Evolutionary conservation across 129 eudicot species (phyloP), one percentile per base, ranked within the genome.

Genomic region (Oenanthe sinensis): DNA sequence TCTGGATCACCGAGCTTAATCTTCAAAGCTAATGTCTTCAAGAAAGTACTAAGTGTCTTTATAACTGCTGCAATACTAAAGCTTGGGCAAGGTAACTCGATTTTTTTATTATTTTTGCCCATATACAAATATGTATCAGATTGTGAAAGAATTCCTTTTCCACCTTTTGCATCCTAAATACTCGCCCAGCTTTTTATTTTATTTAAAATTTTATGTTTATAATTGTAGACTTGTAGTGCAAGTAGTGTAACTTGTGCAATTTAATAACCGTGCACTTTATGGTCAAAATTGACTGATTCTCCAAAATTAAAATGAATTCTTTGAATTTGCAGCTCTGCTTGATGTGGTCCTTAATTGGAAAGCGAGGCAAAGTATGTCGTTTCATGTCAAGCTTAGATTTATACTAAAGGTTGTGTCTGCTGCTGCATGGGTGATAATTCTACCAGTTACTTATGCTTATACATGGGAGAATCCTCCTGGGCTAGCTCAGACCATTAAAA

Each of bases 391-490:
- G 80, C 82, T 96, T 74, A 82, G 99, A 80, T 96, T 88, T 82
- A 83, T 96, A 77, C 81, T 96, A n/a, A 96, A 96, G 90, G 97
- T 88, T 82, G 52, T 92, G 67, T 87, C 97, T 74, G 90, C 97
- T 83, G 99, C 97, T 81, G 95, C 93, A 14, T 96, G 99, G 99
- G 99, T 92, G 54, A 78, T 96, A 76, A 73, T 96, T 69, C 81
- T 96, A 79, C 97, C 99, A 15, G 97, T 96, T 76, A 87, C 99
- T 30, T 96, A 96, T 84, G 97, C 99, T 58, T 96, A 92, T 79
- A 80, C 97, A 71, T 87, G 93, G 95, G 82, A 88, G 68, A 86
- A 89, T 89, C 88, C 97, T 75, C 86, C 92, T 78, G 95, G 93
- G 48, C 86, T 96, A 80, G 97, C 97, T 77, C 92, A 88, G 77